A percentile compares a stretch with the other conserved stretches of the same genome.
These are phyloP conservation scores for Ricinus communis DNA, from an alignment of 345 rosid genomes.

Conservation along the genomic window DNA sequence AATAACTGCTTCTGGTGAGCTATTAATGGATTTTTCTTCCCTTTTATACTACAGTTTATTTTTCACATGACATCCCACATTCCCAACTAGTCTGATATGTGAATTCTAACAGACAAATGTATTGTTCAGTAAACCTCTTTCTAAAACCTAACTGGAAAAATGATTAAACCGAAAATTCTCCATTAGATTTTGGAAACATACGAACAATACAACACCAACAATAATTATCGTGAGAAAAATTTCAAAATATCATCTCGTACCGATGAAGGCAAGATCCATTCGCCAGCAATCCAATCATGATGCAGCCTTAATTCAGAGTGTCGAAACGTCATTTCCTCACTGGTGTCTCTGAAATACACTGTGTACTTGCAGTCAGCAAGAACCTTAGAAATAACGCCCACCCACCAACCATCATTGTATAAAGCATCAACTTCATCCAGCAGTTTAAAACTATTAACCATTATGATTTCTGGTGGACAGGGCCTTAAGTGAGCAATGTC, in stretches of 20 bases:
- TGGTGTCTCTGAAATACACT: constrained; percentile 50
- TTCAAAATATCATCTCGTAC: constrained; percentile 27
- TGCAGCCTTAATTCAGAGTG: constrained; percentile 65
- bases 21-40: not conserved
- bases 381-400: constrained; percentile 59
- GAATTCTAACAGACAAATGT: too few species aligned
- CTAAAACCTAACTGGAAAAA: not conserved
- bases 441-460: constrained; percentile 42
- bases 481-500: constrained; percentile 61
- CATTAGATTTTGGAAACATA: not conserved
- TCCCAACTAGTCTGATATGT: not conserved
- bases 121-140: not conserved
- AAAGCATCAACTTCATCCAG: constrained; percentile 77
- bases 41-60: not conserved
- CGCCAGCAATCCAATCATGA: constrained; percentile 77
- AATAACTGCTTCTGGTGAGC: not conserved
- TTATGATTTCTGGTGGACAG: constrained; percentile 44
- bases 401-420: constrained; percentile 91
- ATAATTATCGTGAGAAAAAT: not conserved
- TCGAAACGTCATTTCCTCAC: constrained; percentile 52
- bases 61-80: not conserved
- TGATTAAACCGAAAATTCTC: not conserved
- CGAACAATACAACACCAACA: not conserved
- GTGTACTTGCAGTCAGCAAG: constrained; percentile 42
- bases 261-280: constrained; percentile 55